Evolutionary conservation across 163 green algal genomes (phyloP), one percentile per base, ranked within the genome.

Genomic region (Chlamydomonas reinhardtii): DNA sequence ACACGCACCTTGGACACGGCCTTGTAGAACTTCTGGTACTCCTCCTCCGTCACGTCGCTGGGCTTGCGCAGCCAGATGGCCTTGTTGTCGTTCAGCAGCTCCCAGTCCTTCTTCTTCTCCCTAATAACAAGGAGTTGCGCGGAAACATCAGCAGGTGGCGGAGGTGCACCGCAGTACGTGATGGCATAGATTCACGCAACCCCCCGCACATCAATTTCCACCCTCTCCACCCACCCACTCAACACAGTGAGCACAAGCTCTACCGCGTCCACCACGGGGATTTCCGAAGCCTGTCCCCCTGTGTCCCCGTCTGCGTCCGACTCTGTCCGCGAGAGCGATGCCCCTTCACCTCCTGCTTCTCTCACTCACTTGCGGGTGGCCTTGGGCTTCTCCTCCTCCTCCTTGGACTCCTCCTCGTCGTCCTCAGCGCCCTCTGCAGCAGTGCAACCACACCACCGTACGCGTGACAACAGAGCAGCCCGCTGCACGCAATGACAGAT

Each of bases 21-120:
- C 91, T 98, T 97, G 94, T 98, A 99, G 92, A 99, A 99, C 88
- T 98, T 97, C 78, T 94, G 74, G 87, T 99, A 99, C 92, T 99
- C 98, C 76, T 99, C 96, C 16, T 97, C 92, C 0, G 87, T 92
- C 2, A 99, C 94, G 24, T 99, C 96, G 32, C 87, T 92, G 39
- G 97, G 92, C 68, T 89, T 94, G 66, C 97, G 95, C 85, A 99
- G 94, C 98, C 98, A 99, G 83, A 99, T 96, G 32, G 98, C 96
- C 94, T 99, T 98, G 89, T 97, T 93, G 83, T 99, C 97, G 89
- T 99, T 99, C 61, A 99, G 95, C 77, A 98, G 91, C 48, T 97
- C 93, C 98, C 97, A 99, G 87, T 98, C 96, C 37, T 91, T 90
- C 24, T 93, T 90, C 34, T 94, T 96, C 87, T 96, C 93, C 75